Evolutionary conservation across 768 basidiomycete species (phyloP), one percentile per base, ranked within the genome.

Genomic region (Chalciporus pseudorubinellus): DNA sequence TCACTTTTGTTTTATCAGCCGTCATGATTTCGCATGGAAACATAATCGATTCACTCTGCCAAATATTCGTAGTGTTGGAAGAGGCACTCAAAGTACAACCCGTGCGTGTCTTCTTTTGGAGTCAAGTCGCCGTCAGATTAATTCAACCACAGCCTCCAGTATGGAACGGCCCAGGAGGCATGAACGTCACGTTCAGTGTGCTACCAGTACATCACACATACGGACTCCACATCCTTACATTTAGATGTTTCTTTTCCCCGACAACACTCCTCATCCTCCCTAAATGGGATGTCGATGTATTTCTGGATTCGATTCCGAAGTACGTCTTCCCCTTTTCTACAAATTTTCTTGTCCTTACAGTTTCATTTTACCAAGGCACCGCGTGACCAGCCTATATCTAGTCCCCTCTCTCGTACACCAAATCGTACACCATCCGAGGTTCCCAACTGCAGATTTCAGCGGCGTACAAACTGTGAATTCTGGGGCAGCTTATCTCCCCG

Each of bases 1-100:
- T 16, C 5, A 44, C 45, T 28, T 4, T 29, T 44, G 33, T 14
- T 29, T 39, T 31, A 28, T 31, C 38, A 88, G 87, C 79, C 7
- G 82, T 88, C n/a, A 85, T 83, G 85, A 79, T 86, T 22, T 80
- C 86, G 1, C 86, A 88, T 58, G 80, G 80, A 43, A 88, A 87
- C 62, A 40, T 87, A 16, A 66, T 77, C 21, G 72, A 66, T 49
- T 75, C 79, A 1, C 12, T 82, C 0, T 41, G 46, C 1, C 79
- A 86, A 62, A 34, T 56, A 0, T 52, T 69, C 1, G 64, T 77
- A 3, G 8, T 74, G 5, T 28, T n/a, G 1, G 50, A 62, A n/a
- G 73, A 66, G 18, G 40, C 50, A 0, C 47, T 61, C 6, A 70
- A 74, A 40, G 72, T 77, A 0, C 63, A 67, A 53, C 61, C 62